A percentile compares a stretch with the other conserved stretches of the same genome.
Evolutionary conservation across 495 filamentous ascomycete genomes (phyloP).

Genomic region (Polyplosphaeria fusca): DNA sequence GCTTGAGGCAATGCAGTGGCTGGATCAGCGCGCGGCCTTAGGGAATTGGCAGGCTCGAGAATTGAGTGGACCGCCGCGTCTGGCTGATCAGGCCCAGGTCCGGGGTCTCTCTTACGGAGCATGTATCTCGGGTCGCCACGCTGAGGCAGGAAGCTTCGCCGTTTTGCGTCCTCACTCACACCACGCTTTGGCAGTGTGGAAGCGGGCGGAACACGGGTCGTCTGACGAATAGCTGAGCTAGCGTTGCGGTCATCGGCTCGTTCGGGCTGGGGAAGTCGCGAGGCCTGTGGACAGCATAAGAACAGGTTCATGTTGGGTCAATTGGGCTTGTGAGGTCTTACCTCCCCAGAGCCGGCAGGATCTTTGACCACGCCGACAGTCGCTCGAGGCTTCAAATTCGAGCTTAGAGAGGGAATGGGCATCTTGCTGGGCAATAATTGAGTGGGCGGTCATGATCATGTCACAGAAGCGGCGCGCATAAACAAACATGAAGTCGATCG

Average conservation of each 20-base stretch:
- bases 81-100: no score
- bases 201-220: not conserved
- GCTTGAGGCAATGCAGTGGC: no score
- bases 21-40: no score
- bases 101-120: not conserved
- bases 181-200: not conserved
- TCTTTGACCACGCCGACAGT: slow-evolving; percentile 7
- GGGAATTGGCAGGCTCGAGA: no score
- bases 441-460: not conserved
- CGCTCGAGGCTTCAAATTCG: slow-evolving; percentile 11
- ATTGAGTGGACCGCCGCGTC: no score
- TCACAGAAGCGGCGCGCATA: not conserved
- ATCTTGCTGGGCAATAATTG: not conserved
- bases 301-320: not conserved
- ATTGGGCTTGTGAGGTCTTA: no score
- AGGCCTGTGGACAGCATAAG: not conserved
- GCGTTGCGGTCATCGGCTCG: not conserved
- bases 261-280: slow-evolving; percentile 3
- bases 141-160: slow-evolving; percentile 30
- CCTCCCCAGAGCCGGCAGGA: no score
- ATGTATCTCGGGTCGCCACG: slow-evolving; percentile 10
- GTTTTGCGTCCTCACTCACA: not conserved
- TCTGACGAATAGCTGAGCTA: not conserved
- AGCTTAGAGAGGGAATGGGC: slow-evolving; percentile 26
- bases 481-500: slow-evolving; percentile 10